These are phyloP conservation scores for Salisapilia sapeloensis DNA, from an alignment of 352 stramenopile species.

Conservation along the genomic window DNA sequence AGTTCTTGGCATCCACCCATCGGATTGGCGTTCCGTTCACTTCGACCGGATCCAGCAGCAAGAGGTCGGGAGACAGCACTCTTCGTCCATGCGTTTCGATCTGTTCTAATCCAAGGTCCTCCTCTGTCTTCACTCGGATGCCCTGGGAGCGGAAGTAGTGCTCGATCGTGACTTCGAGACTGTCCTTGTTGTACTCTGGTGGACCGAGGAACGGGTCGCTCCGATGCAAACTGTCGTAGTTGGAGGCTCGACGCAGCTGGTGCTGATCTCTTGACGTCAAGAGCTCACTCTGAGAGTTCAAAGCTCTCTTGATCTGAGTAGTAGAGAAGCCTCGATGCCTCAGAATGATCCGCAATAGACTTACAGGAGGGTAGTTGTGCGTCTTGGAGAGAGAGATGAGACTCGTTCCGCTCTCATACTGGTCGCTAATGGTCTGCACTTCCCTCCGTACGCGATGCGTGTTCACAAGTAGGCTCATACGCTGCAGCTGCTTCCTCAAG, in stretches of 20 bases:
- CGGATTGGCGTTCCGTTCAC: slow-evolving; percentile 74
- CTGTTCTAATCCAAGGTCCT: slow-evolving; percentile 52
- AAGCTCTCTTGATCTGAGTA: slow-evolving; percentile 33
- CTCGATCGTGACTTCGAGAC: slow-evolving; percentile 51
- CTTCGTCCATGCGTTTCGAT: slow-evolving; percentile 35
- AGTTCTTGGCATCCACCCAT: slow-evolving; percentile 82
- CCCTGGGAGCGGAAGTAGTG: slow-evolving; percentile 53
- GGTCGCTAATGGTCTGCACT: slow-evolving; percentile 28
- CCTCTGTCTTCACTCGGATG: slow-evolving; percentile 65
- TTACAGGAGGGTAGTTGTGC: slow-evolving; percentile 74
- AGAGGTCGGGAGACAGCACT: slow-evolving; percentile 67
- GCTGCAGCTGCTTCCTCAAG: slow-evolving; percentile 66
- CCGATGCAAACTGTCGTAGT: slow-evolving; percentile 75
- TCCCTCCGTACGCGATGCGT: slow-evolving; percentile 61
- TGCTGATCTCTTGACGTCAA: slow-evolving; percentile 52
- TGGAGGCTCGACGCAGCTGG: slow-evolving; percentile 45
- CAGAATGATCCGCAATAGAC: slow-evolving; percentile 70
- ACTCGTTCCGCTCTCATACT: slow-evolving; percentile 58
- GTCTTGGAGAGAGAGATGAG: slow-evolving; percentile 55
- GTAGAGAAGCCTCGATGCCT: slow-evolving; percentile 41
- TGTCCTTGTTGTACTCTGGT: slow-evolving; percentile 52
- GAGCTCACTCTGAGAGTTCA: slow-evolving; percentile 22
- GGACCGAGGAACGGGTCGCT: slow-evolving; percentile 63
- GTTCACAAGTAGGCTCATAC: slow-evolving; percentile 76
- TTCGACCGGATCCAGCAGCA: slow-evolving; percentile 63